Evolutionary conservation across 2,329 filamentous ascomycete genomes (phyloP), one percentile per base, ranked within the genome.

Genomic region (Emericellopsis cladophorae): DNA sequence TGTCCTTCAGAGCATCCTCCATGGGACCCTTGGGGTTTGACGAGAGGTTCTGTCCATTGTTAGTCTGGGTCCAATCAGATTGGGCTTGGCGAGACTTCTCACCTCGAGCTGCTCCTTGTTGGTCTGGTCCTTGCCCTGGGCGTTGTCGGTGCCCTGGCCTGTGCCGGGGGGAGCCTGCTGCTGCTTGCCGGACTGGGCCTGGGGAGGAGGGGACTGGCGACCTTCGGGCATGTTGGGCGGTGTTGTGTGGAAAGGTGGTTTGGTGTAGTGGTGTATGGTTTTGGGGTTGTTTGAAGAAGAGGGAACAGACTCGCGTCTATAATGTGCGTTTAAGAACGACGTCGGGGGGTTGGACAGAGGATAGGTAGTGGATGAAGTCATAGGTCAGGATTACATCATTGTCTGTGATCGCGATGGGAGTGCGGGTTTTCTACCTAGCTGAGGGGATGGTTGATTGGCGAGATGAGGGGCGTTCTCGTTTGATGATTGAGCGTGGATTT

Each of bases 171-270:
- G 55, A 7, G 74, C 74, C 47, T 74, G 64, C 44, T 76, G 61
- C 65, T 92, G 85, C 42, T 67, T 61, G 44, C 74, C 79, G 31
- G 69, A 65, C 62, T 86, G 84, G 49, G 59, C 56, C 65, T 84
- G 78, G 23, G 84, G 84, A 40, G 79, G 66, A 46, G 87, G 88
- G 26, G 87, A 94, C 64, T 94, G 74, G 55, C 80, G 79, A 58
- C 84, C 83, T 61, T 74, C 62, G 54, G 83, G 79, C 82, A 87
- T 86, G 54, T 21, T 36, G 15, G 15, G 16, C 22, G 16, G 32
- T 41, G 29, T 10, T 41, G 11, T 10, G 12, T 31, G 8, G 15
- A 12, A n/a, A 4, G 31, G 11, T n/a, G 9, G 15, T 18, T 31
- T 31, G n/a, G 9, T 39, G n/a, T 32, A 5, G 15, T 15, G 31